Conservation (phyloP, 495 filamentous ascomycete genomes). For the Staphylotrichum longicolle region DNA sequence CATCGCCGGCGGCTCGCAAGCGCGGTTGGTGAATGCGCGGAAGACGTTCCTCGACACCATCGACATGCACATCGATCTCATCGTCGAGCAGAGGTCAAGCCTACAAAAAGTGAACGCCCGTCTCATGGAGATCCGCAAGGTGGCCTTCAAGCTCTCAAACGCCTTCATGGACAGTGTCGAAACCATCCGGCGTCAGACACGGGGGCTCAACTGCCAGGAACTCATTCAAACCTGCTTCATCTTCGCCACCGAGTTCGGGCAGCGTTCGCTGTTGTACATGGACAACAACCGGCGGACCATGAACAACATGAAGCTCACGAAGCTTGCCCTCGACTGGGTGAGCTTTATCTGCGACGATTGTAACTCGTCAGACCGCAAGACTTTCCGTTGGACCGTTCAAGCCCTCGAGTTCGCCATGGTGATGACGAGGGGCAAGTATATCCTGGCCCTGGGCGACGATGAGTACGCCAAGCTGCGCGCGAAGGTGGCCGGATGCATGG, state of each 20-base stretch:
- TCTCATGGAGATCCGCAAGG: constrained; percentile 92
- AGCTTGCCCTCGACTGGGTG: constrained; percentile 92
- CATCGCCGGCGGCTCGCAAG: constrained; percentile 82
- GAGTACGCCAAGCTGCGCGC: constrained; percentile 77
- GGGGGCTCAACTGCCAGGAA: constrained; percentile 84
- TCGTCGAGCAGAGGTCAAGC: constrained; percentile 90
- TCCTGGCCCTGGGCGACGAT: constrained; percentile 78
- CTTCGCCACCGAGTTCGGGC: constrained; percentile 96
- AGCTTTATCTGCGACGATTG: constrained; percentile 98
- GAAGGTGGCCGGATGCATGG: constrained; percentile 97
- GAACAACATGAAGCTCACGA: constrained; percentile 93
- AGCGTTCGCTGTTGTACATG: constrained; percentile 88
- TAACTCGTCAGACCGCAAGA: constrained; percentile 88
- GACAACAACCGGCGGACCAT: constrained; percentile 89
- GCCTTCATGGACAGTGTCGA: constrained; percentile 99
- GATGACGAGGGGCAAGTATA: constrained; percentile 90
- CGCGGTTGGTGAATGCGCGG: constrained; percentile 73
- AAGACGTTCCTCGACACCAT: constrained; percentile 70
- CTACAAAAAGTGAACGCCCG: constrained; percentile 87
- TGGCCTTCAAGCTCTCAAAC: constrained; percentile 94
- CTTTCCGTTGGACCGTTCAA: constrained; percentile 93
- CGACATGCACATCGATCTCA: constrained; percentile 76
- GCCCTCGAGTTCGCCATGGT: constrained; percentile 96
- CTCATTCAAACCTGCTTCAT: constrained; percentile 98
- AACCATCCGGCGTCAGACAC: constrained; percentile 80